phyloP scores from a whole-genome alignment of 495 filamentous ascomycete genomes.

The Melanomma pulvis-pyrius region DNA sequence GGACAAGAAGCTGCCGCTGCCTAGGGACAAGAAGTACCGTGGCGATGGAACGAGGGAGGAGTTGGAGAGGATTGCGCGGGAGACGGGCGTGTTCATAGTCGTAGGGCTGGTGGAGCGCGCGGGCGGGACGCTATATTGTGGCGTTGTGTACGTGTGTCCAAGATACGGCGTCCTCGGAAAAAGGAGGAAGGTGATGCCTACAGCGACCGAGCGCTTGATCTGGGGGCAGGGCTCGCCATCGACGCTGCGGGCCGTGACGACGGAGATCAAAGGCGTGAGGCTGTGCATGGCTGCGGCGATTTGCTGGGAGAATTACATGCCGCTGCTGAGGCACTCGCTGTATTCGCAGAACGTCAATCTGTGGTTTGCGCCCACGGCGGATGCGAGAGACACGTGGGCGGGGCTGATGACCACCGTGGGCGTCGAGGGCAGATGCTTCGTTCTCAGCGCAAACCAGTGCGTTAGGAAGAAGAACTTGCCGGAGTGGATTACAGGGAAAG shows the following conservation, averaged over 20 bases:
- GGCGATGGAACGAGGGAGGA: conserved; percentile 87
- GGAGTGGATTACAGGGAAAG: conserved; percentile 53
- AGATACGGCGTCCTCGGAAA: conserved; percentile 73
- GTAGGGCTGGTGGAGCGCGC: conserved; percentile 77
- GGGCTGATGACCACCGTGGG: conserved; percentile 79
- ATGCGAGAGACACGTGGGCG: conserved; percentile 82
- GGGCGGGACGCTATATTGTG: conserved; percentile 84
- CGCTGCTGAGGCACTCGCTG: conserved; percentile 73
- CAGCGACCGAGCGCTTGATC: conserved; percentile 77
- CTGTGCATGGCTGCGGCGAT: conserved; percentile 84
- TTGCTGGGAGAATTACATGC: conserved; percentile 99
- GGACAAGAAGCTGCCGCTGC: conserved; percentile 58
- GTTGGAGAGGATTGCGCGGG: conserved; percentile 70
- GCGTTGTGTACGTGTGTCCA: conserved; percentile 81
- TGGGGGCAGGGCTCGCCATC: conserved; percentile 87
- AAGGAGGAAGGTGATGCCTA: conserved; percentile 94
- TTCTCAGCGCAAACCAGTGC: conserved; percentile 87
- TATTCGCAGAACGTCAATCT: conserved; percentile 92
- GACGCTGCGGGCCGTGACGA: conserved; percentile 79
- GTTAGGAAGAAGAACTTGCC: conserved; percentile 62
- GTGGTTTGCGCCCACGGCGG: conserved; percentile 90
- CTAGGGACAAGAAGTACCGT: conserved; percentile 49
- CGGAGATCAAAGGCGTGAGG: conserved; percentile 74
- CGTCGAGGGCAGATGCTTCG: conserved; percentile 79
- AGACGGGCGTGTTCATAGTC: conserved; percentile 79